Percentiles rank a stretch among this genome's conserved stretches.
Conservation (phyloP, 768 basidiomycete species). For the Auricularia heimuer region DNA sequence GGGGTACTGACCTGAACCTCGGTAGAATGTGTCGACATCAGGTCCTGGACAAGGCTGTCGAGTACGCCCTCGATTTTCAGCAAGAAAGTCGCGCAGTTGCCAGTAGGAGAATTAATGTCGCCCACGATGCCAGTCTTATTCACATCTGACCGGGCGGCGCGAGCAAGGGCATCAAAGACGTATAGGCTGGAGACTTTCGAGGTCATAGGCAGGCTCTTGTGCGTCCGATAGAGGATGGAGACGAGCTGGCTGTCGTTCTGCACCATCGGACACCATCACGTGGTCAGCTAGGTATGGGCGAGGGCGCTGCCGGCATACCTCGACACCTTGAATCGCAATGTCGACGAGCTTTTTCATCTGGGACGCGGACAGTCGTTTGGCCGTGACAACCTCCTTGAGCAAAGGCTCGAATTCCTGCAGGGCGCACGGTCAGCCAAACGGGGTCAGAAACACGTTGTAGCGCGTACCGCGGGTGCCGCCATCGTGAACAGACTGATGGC, state of each 20-base stretch:
- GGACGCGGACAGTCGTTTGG: constrained; percentile 77
- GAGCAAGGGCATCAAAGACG: constrained; percentile 84
- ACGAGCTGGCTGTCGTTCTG: constrained; percentile 84
- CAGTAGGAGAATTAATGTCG: constrained; percentile 45
- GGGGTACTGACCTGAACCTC: constrained; percentile 78
- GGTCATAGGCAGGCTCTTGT: constrained; percentile 60
- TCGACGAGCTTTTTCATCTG: constrained; percentile 74
- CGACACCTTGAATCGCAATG: constrained; percentile 64
- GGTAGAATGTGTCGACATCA: constrained; percentile 49
- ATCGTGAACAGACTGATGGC: background rate
- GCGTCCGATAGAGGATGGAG: constrained; percentile 79
- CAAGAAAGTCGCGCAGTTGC: constrained; percentile 75
- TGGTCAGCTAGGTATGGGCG: background rate
- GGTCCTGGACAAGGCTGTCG: constrained; percentile 82
- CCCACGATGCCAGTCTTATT: constrained; percentile 54
- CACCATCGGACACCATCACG: background rate
- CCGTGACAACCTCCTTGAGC: constrained; percentile 71
- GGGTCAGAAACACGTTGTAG: background rate
- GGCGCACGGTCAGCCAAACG: background rate
- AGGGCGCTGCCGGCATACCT: constrained; percentile 37
- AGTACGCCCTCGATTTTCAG: constrained; percentile 84
- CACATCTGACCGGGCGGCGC: constrained; percentile 62
- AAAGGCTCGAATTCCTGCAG: constrained; percentile 71
- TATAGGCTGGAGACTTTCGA: constrained; percentile 85
- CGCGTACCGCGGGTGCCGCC: constrained; percentile 1